Evolutionary conservation across 176 grass and related monocot genomes (phyloP), one percentile per base, ranked within the genome.

Genomic region (Olyra latifolia): DNA sequence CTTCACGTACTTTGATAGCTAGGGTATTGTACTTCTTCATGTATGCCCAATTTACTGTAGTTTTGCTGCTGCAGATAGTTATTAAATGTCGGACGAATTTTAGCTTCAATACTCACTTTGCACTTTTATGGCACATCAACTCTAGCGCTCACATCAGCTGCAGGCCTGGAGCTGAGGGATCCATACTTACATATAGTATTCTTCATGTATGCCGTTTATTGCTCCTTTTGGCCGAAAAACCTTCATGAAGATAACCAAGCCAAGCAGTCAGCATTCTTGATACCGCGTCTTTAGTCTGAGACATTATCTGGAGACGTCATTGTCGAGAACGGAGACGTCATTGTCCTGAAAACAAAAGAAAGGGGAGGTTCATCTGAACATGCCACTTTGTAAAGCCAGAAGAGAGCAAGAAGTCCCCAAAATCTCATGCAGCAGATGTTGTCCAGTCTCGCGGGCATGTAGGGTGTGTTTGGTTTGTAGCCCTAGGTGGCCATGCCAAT

Each of bases 251-350:
- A 45, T 75, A 66, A 44, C 47, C 43, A 52, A 15, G 48, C 47
- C 11, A 74, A 50, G 47, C 70, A 75, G 77, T 86, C 69, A 68
- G 77, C 61, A 23, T 67, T 68, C 49, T 27, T 68, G 40, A 75
- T 60, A 69, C 62, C 61, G 40, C 74, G 69, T 74, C 35, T 80
- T 39, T 25, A 35, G 5, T 35, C 0, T 41, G 7, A 74, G 71
- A 87, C 77, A 87, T 81, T 81, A 87, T 87, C 77, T 68, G 38
- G 70, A 60, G 4, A 69, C n/a, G n/a, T n/a, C n/a, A n/a, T n/a
- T n/a, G n/a, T n/a, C n/a, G n/a, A n/a, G n/a, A n/a, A n/a, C n/a
- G n/a, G n/a, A n/a, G n/a, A n/a, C 28, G 63, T 87, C 77, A 69
- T 49, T 75, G 42, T 87, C 77, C 2, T 25, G 46, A 87, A 72